These are phyloP conservation scores for Cordyceps pruinosa DNA, from an alignment of 2,329 filamentous ascomycete species.

Conservation along the genomic window DNA sequence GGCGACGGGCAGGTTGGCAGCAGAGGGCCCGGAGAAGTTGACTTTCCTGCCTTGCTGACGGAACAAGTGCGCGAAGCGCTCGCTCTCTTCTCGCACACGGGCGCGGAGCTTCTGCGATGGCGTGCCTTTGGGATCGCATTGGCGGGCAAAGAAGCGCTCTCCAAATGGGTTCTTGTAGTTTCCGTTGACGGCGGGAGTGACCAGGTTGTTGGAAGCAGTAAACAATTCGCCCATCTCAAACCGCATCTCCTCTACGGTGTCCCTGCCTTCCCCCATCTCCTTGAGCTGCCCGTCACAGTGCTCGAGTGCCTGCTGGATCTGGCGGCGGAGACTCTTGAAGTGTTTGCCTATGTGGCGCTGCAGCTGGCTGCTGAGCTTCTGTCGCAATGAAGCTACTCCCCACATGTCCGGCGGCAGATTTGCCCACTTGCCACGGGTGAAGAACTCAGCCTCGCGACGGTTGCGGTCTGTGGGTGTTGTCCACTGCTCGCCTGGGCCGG, in stretches of 20 bases:
- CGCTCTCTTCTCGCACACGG: constrained; percentile 45
- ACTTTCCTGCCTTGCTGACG: constrained; percentile 44
- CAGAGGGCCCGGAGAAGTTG: constrained; percentile 29
- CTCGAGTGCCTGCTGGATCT: constrained; percentile 44
- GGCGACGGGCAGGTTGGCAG: constrained; percentile 22
- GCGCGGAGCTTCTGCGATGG: constrained; percentile 45
- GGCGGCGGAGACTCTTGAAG: constrained; percentile 41
- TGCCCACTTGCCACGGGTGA: constrained; percentile 42
- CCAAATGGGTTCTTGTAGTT: constrained; percentile 50
- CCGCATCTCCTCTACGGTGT: constrained; percentile 47
- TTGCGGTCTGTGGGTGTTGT: constrained; percentile 34
- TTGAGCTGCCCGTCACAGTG: constrained; percentile 43
- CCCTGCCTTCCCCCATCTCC: constrained; percentile 43
- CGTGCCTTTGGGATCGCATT: constrained; percentile 42
- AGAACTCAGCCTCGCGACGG: constrained; percentile 41
- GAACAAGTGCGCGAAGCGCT: constrained; percentile 41
- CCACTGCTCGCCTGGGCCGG: constrained; percentile 40
- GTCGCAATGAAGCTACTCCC: constrained; percentile 38
- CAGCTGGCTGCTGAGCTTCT: constrained; percentile 43
- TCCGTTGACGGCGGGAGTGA: constrained; percentile 45
- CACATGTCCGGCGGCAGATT: constrained; percentile 40
- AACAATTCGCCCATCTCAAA: constrained; percentile 48
- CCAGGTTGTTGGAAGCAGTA: constrained; percentile 45
- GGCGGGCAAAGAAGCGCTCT: constrained; percentile 44
- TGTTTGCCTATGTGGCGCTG: constrained; percentile 47